Evolutionary conservation across 768 basidiomycete genomes (phyloP).

Genomic region (Xerocomellus intermedius): DNA sequence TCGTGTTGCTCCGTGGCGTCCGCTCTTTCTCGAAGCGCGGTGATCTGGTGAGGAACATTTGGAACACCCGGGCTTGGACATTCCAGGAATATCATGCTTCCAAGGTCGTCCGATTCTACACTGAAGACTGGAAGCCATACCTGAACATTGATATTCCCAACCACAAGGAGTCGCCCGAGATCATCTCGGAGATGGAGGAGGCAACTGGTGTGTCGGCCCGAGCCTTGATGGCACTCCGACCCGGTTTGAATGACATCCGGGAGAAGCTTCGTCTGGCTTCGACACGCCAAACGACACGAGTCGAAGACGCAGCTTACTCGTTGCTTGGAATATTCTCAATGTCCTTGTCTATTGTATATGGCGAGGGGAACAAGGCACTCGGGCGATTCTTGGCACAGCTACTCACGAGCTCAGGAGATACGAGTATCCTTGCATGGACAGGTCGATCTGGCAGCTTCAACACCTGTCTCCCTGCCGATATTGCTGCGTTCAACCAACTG

Average conservation of each 20-base stretch:
- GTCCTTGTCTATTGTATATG: not conserved
- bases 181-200: not conserved
- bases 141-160: not conserved
- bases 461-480: not conserved
- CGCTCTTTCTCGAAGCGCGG: not conserved
- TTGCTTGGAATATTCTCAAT: not conserved
- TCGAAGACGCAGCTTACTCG: not conserved
- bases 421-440: not conserved
- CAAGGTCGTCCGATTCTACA: no score
- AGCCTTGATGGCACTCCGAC: not conserved
- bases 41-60: no score
- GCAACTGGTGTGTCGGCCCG: not conserved
- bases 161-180: not conserved
- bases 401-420: not conserved
- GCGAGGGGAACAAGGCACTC: not conserved
- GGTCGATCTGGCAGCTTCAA: not conserved
- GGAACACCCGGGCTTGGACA: no score
- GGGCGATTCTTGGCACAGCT: not conserved
- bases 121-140: no score
- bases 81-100: not conserved
- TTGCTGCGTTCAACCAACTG: no score
- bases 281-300: constrained; percentile 1
- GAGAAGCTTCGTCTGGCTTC: not conserved
- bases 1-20: not conserved
- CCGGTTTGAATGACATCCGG: not conserved